These are phyloP conservation scores for Malus asiatica DNA, from an alignment of 306 rosid species.

Conservation along the genomic window DNA sequence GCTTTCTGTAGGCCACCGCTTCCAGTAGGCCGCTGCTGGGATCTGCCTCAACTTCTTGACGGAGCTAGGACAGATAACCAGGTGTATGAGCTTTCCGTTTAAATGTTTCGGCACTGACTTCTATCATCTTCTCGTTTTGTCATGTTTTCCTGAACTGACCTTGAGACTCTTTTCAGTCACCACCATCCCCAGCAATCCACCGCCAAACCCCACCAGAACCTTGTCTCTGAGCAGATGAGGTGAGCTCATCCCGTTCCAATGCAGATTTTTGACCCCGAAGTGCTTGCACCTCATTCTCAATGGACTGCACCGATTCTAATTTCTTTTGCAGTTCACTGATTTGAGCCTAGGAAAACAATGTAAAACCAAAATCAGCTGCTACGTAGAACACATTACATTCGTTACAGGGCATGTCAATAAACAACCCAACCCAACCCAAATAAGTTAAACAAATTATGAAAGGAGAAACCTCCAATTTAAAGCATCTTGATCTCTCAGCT, in stretches of 20 bases:
- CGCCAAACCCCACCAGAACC: constrained; percentile 86
- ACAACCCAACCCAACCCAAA: not conserved
- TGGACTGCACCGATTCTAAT: constrained; percentile 68
- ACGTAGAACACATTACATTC: not conserved
- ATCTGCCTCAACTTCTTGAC: constrained; percentile 18
- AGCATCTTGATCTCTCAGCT: constrained; percentile 96
- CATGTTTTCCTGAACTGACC: not conserved
- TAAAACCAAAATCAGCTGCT: not conserved
- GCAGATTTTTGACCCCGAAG: constrained; percentile 77
- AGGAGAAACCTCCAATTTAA: constrained; percentile 67
- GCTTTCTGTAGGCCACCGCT: not conserved
- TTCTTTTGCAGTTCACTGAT: constrained; percentile 67
- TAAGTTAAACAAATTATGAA: not conserved
- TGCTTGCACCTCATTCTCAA: constrained; percentile 69
- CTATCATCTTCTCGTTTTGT: not conserved
- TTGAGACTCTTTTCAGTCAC: constrained; percentile 15
- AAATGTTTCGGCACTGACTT: constrained; percentile 10
- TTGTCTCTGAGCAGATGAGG: constrained; percentile 66
- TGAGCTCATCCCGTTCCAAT: constrained; percentile 55
- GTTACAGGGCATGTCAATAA: not conserved
- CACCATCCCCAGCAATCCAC: constrained; percentile 56
- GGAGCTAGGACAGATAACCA: constrained; percentile 1
- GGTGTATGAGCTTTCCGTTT: not conserved
- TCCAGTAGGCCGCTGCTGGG: constrained; percentile 4
- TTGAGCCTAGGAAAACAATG: constrained; percentile 63